Base-by-base conservation (phyloP, 768 basidiomycete species). In the Phylloporus arenicola region DNA sequence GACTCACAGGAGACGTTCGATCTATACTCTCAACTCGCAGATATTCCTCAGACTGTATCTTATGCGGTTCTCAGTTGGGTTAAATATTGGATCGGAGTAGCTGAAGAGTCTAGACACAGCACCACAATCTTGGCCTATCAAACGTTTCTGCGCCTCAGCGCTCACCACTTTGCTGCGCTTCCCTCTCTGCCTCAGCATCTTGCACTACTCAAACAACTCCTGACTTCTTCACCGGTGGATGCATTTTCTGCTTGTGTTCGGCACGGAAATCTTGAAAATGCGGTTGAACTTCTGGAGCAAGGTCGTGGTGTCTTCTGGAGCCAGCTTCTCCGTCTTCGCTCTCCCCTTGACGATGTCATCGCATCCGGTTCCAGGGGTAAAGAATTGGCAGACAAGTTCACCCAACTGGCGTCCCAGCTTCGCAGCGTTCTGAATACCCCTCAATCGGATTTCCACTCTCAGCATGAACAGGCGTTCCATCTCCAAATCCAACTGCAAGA, bases 71-170 rank as follows among this genome's bases (percentile, higher is more conserved):
- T 47, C 1, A 0, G n/a, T 3, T n/a, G n/a, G 2, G 41, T 33
- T 12, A 51, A 42, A 12, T 3, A 7, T 11, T 56, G 51, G 47
- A 37, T 50, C 8, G 12, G 17, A 6, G 16, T n/a, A 2, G 60
- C 60, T 6, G 52, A 56, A 35, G n/a, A 43, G 3, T 45, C 14
- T 19, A 3, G 38, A 14, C 58, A 60, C n/a, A 3, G 6, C 6
- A 41, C 58, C 0, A 43, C 46, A n/a, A 22, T 57, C 2, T n/a
- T 51, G 25, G 59, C 59, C 1, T 61, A 61, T 22, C 27, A 49
- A 38, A 53, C 49, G 1, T 57, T 40, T n/a, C 4, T 57, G 2
- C 42, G 48, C 11, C 6, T 52, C 2, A 30, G 35, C 11, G 39
- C 39, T 20, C 52, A 45, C 7, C 45, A 54, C 35, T n/a, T 60